phyloP scores from a whole-genome alignment of 129 eudicot species.

The Chrysanthemum makinoi region DNA sequence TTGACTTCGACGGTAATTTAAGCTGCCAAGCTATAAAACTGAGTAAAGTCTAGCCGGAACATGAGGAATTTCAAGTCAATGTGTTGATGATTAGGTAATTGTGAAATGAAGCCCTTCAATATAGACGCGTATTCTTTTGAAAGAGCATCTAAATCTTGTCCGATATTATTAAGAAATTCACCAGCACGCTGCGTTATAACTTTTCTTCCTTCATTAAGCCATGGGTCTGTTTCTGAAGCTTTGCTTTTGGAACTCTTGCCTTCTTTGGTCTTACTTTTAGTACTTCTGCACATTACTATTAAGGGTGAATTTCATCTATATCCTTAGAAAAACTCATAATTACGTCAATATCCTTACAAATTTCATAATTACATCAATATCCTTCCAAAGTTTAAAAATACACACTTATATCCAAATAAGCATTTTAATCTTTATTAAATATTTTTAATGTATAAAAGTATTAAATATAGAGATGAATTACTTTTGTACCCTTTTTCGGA shows the following conservation, averaged over 20 bases:
- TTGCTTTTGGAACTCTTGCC: constrained; percentile 40
- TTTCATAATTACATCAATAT: too few species aligned
- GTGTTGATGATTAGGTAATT: constrained; percentile 70
- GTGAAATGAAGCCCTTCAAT: constrained; percentile 61
- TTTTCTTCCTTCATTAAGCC: constrained; percentile 89
- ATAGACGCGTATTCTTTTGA: constrained; percentile 63
- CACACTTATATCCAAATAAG: too few species aligned
- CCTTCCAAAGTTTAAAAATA: too few species aligned
- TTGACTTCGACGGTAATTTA: constrained; percentile 20
- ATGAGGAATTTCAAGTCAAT: constrained; percentile 75
- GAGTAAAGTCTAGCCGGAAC: constrained; percentile 77
- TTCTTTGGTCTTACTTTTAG: constrained; percentile 39
- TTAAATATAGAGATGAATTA: too few species aligned
- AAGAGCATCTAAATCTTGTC: constrained; percentile 59
- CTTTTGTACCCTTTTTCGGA: too few species aligned
- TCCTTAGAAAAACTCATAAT: too few species aligned
- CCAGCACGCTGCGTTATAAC: constrained; percentile 71
- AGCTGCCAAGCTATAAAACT: constrained; percentile 54
- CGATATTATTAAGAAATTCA: constrained; percentile 59
- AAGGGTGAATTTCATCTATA: too few species aligned
- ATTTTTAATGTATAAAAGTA: too few species aligned
- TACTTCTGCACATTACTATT: constrained; percentile 47
- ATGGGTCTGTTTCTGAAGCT: constrained; percentile 53
- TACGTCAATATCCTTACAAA: too few species aligned
- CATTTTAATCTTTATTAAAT: too few species aligned